Evolutionary conservation across 2,329 filamentous ascomycete genomes (phyloP).

Genomic region (Triangularia setosa): DNA sequence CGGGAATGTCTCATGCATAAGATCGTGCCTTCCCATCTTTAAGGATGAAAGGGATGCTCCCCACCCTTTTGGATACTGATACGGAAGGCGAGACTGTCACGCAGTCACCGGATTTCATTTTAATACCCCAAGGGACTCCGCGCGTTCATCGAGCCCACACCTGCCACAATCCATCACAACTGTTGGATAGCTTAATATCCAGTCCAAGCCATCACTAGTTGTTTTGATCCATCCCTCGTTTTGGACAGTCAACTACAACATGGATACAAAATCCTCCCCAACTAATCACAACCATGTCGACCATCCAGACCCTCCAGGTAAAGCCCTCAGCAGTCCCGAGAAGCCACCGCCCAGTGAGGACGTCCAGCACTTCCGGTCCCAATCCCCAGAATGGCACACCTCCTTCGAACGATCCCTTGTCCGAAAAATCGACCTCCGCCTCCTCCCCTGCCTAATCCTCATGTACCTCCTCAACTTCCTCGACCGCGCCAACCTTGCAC

Average conservation of each 20-base stretch:
- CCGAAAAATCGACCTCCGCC: slow-evolving; percentile 48
- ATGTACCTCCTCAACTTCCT: slow-evolving; percentile 56
- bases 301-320: not conserved
- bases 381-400: slow-evolving; percentile 8
- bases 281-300: not conserved
- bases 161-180: not conserved
- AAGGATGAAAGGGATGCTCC: too few species aligned
- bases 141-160: not conserved
- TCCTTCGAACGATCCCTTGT: slow-evolving; percentile 31
- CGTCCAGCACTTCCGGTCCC: slow-evolving; percentile 9
- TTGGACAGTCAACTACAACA: not conserved
- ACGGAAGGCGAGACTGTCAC: not conserved
- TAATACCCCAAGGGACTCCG: not conserved
- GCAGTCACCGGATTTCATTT: not conserved
- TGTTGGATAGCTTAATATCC: too few species aligned
- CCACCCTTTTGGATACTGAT: too few species aligned
- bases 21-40: not conserved
- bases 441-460: slow-evolving; percentile 50
- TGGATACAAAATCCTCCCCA: not conserved
- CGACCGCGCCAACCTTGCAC: slow-evolving; percentile 50
- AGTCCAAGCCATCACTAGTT: not conserved
- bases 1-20: not conserved
- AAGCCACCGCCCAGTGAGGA: slow-evolving; percentile 1
- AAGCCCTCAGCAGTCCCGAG: not conserved
- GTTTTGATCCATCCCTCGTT: not conserved